Percentiles rank a stretch among this genome's conserved stretches.
Evolutionary conservation across 2,329 filamentous ascomycete genomes (phyloP).

Genomic region (Neopestalotiopsis sp.): DNA sequence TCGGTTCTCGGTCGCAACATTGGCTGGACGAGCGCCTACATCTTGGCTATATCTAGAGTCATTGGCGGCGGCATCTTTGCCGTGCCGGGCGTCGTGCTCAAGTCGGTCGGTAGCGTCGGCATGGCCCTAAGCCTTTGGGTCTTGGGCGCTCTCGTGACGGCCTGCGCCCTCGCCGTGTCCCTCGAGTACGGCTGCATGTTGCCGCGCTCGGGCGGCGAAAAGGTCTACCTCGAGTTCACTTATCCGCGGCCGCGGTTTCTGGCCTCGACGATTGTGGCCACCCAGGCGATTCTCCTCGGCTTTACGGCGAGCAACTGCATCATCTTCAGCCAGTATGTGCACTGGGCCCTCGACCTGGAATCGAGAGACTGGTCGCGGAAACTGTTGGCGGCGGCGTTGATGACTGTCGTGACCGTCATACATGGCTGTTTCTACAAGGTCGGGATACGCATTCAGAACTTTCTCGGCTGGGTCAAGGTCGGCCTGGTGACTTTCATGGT

Average conservation of each 20-base stretch:
- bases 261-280: not conserved
- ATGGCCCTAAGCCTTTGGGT: constrained; percentile 68
- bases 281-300: constrained; percentile 5
- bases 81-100: constrained; percentile 70
- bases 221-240: constrained; percentile 74
- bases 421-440: constrained; percentile 63
- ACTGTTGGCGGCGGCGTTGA: constrained; percentile 58
- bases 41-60: constrained; percentile 71
- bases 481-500: constrained; percentile 66
- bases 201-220: constrained; percentile 70
- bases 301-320: constrained; percentile 8
- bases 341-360: constrained; percentile 28
- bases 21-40: constrained; percentile 67
- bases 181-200: constrained; percentile 76
- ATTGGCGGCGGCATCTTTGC: constrained; percentile 76
- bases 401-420: constrained; percentile 61
- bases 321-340: constrained; percentile 12
- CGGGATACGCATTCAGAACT: constrained; percentile 65
- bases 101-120: constrained; percentile 69
- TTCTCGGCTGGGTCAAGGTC: constrained; percentile 68
- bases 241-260: constrained; percentile 49
- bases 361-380: constrained; percentile 58
- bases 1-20: constrained; percentile 63
- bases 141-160: constrained; percentile 64
- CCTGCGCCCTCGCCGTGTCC: constrained; percentile 63